Conservation (phyloP, 2,329 filamentous ascomycete genomes). For the Ustulina deusta region DNA sequence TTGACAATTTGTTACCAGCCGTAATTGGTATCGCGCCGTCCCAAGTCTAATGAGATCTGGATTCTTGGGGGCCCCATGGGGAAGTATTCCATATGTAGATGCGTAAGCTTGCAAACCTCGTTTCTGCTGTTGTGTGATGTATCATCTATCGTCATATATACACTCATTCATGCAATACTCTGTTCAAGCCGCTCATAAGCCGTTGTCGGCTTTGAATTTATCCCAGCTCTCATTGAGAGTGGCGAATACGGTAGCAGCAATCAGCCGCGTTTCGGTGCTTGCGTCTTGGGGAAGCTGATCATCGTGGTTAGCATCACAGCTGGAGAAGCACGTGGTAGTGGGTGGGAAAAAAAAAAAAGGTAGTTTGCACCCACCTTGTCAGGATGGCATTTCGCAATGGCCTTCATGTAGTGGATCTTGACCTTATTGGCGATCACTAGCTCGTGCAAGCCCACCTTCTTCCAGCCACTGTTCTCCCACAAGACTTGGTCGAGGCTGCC, state of each 20-base stretch:
- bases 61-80: conserved; percentile 22
- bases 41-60: conserved; percentile 16
- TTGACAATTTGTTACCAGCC: background rate
- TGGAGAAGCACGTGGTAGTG: conserved; percentile 22
- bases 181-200: conserved; percentile 58
- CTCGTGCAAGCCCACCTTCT: conserved; percentile 95
- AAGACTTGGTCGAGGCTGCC: conserved; percentile 89
- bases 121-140: conserved; percentile 26
- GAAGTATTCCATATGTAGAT: conserved; percentile 27
- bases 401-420: conserved; percentile 99
- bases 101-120: conserved; percentile 26
- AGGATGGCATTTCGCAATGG: conserved; percentile 97
- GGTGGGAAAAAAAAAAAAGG: background rate
- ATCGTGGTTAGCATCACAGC: conserved; percentile 29
- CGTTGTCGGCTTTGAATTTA: conserved; percentile 77
- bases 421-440: conserved; percentile 93
- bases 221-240: conserved; percentile 80
- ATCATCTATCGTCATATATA: conserved; percentile 33
- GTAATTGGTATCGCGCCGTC: background rate
- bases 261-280: conserved; percentile 73
- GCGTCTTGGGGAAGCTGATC: conserved; percentile 72
- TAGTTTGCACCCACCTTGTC: conserved; percentile 81
- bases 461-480: conserved; percentile 95
- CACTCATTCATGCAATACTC: conserved; percentile 16
- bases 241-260: conserved; percentile 74